Base-by-base conservation (phyloP, 2,329 filamentous ascomycete genomes). In the Gremmenia infestans region DNA sequence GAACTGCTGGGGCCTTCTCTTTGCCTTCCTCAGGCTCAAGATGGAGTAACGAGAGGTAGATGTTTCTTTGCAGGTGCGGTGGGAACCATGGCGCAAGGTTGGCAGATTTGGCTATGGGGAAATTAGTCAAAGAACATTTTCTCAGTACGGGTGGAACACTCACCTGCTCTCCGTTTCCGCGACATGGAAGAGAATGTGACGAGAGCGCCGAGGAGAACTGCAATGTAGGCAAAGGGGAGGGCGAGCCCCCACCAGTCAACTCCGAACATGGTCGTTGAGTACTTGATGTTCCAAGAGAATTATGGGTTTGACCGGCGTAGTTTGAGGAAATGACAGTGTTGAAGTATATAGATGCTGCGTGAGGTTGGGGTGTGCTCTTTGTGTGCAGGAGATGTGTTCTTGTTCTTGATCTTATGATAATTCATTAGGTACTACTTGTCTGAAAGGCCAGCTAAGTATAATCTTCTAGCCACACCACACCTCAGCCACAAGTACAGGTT, bases 41-140 rank as follows among this genome's bases (percentile, higher is more conserved):
- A 75, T 99, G 91, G 51, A 97, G 80, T 42, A 99, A 85, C 46
- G 91, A 91, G 58, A 96, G 83, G 78, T 97, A 99, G 70, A 99
- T 84, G 73, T 99, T 92, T 73, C 93, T 89, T 74, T 94, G 89
- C 51, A 95, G 79, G 72, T 99, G 92, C 52, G 88, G 82, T 23
- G 87, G 86, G 74, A 99, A 99, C 93, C 94, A 99, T 65, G 93
- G 91, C 64, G 89, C 91, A 59, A 99, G 85, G 64, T 89, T 90
- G 53, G 90, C 87, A 67, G 88, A 88, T 76, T 91, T 85, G 63
- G 79, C 88, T 91, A 63, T 54, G 54, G 23, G 28, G 22, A 32
- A 53, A 56, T 64, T 57, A 66, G 55, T 56, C 53, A 52, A 58
- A 63, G 61, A 63, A 59, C 22, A 54, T 57, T 54, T 22, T 23